These are phyloP conservation scores for Draba incana DNA, from an alignment of 345 rosid genomes.

Conservation along the genomic window DNA sequence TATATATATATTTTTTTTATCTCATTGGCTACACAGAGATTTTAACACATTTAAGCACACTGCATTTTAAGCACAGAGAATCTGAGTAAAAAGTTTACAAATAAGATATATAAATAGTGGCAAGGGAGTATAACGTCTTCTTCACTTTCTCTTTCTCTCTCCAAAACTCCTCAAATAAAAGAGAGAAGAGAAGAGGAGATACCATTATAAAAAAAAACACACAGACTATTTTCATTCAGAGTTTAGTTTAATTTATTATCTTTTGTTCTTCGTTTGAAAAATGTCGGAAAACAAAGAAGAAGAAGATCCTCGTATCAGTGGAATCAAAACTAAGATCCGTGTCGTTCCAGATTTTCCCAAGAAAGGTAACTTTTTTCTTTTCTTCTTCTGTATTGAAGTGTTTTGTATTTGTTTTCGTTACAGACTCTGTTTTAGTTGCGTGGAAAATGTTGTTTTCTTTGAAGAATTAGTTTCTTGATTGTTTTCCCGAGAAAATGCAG, in stretches of 20 bases:
- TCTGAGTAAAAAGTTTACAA: background rate
- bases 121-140: constrained; percentile 21
- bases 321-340: constrained; percentile 75
- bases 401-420: background rate
- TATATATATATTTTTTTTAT: background rate
- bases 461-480: background rate
- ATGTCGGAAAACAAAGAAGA: constrained; percentile 67
- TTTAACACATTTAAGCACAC: constrained; percentile 39
- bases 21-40: constrained; percentile 17
- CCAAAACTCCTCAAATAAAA: constrained; percentile 5
- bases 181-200: constrained; percentile 9
- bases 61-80: constrained; percentile 26
- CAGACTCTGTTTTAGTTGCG: constrained; percentile 23
- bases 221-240: constrained; percentile 10
- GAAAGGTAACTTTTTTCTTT: constrained; percentile 51
- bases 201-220: background rate
- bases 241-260: constrained; percentile 11
- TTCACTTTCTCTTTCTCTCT: constrained; percentile 35
- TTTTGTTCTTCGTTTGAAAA: constrained; percentile 39
- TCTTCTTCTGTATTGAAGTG: background rate
- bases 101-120: constrained; percentile 30
- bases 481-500: constrained; percentile 23
- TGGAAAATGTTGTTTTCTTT: constrained; percentile 16
- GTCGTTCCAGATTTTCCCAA: constrained; percentile 90
- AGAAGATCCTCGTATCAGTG: constrained; percentile 74